These are phyloP conservation scores for Leccinum arenicola DNA, from an alignment of 768 basidiomycete species.

Conservation along the genomic window DNA sequence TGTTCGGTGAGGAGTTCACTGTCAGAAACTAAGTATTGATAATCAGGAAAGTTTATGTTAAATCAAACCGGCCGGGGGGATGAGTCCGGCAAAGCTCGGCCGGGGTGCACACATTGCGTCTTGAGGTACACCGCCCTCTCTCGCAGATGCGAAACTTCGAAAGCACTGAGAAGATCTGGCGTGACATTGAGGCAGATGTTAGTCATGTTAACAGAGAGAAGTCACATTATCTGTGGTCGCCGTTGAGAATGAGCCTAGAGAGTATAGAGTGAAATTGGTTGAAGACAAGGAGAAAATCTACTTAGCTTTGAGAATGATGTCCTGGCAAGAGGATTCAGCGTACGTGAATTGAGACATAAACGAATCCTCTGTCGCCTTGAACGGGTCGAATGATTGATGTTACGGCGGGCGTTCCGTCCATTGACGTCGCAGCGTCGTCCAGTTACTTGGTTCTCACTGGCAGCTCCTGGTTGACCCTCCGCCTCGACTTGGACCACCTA, in stretches of 20 bases:
- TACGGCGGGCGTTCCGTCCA: too few species aligned
- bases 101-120: slow-evolving; percentile 64
- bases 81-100: too few species aligned
- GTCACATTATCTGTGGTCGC: slow-evolving; percentile 38
- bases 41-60: too few species aligned
- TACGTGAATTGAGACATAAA: background rate
- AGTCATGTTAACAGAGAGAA: background rate
- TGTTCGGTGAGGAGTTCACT: slow-evolving; percentile 57
- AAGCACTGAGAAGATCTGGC: slow-evolving; percentile 64
- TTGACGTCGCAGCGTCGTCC: too few species aligned
- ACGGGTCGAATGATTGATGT: slow-evolving; percentile 10
- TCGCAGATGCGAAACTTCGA: slow-evolving; percentile 64
- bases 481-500: too few species aligned
- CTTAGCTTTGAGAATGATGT: slow-evolving; percentile 27
- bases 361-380: slow-evolving; percentile 7
- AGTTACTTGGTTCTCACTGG: too few species aligned
- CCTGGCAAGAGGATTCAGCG: too few species aligned
- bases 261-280: slow-evolving; percentile 25
- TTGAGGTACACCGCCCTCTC: slow-evolving; percentile 51
- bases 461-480: too few species aligned
- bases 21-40: slow-evolving; percentile 22
- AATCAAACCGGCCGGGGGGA: too few species aligned
- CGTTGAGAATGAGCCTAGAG: slow-evolving; percentile 37
- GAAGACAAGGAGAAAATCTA: slow-evolving; percentile 39
- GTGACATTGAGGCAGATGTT: slow-evolving; percentile 53